These are phyloP conservation scores for Neophaeococcomyces mojaviensis DNA, from an alignment of 2,329 filamentous ascomycete genomes.

Conservation along the genomic window DNA sequence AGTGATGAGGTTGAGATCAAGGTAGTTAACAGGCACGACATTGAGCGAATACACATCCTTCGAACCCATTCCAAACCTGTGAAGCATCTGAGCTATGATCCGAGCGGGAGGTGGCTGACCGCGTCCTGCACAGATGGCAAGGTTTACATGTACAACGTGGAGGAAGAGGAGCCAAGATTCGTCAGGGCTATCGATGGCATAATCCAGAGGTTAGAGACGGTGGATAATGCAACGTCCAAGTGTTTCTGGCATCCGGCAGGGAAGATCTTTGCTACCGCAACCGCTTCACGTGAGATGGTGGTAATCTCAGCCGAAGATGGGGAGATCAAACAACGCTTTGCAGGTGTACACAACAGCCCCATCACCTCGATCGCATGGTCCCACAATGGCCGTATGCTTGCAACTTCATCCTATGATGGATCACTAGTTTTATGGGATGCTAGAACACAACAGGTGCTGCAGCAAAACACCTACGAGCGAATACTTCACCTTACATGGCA, in stretches of 20 bases:
- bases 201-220: conserved; percentile 69
- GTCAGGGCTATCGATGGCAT: conserved; percentile 78
- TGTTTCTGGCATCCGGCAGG: conserved; percentile 92
- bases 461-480: conserved; percentile 70
- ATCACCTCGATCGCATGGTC: conserved; percentile 89
- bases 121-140: conserved; percentile 83
- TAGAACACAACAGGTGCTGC: conserved; percentile 73
- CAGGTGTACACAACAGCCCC: conserved; percentile 70
- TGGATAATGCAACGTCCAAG: conserved; percentile 66
- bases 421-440: conserved; percentile 69
- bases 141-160: conserved; percentile 70
- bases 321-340: conserved; percentile 75
- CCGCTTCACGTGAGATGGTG: conserved; percentile 73
- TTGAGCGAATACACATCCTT: conserved; percentile 65
- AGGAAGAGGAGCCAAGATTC: conserved; percentile 70
- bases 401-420: conserved; percentile 48
- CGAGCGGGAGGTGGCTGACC: conserved; percentile 64
- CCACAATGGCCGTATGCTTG: conserved; percentile 83
- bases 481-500: conserved; percentile 88
- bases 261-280: conserved; percentile 78
- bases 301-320: conserved; percentile 84
- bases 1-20: conserved; percentile 93
- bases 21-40: conserved; percentile 74
- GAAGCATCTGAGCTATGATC: conserved; percentile 88
- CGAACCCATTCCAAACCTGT: conserved; percentile 77